Conservation (phyloP, 257 asterid genomes). For the Forsythia suspensa region DNA sequence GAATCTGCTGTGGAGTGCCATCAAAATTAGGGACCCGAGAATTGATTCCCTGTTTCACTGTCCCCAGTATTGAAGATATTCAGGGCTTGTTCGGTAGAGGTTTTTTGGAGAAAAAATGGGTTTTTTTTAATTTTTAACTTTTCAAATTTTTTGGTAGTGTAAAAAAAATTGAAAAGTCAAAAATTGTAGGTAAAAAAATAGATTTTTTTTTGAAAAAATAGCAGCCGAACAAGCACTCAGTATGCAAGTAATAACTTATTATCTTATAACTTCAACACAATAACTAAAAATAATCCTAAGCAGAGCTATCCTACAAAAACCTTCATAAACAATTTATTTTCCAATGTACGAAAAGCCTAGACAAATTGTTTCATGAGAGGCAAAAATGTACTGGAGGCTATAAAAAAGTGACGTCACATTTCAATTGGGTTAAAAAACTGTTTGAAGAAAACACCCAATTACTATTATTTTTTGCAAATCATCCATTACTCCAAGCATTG, state of each 20-base stretch:
- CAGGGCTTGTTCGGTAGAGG: no score
- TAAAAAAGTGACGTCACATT: not conserved
- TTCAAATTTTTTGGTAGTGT: no score
- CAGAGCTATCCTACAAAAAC: no score
- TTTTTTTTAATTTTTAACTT: no score
- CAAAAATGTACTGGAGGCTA: not conserved
- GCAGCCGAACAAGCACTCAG: no score
- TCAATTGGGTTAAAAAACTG: not conserved
- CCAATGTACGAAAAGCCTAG: not conserved
- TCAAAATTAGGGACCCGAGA: slow-evolving; percentile 49
- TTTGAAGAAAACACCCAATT: slow-evolving; percentile 6
- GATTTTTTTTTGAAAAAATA: no score
- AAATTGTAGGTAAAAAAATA: no score
- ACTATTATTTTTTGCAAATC: not conserved
- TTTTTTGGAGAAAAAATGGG: no score
- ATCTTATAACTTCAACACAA: not conserved
- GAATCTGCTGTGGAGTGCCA: slow-evolving; percentile 35
- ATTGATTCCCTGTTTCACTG: slow-evolving; percentile 61
- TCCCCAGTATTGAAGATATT: slow-evolving; percentile 23
- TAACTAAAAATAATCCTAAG: no score
- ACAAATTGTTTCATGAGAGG: not conserved
- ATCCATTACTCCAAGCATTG: not conserved
- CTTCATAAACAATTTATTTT: not conserved
- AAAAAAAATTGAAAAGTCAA: no score
- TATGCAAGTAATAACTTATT: slow-evolving; percentile 15